Base-by-base conservation (phyloP, 108 stramenopile species). In the Skeletonema costatum region DNA sequence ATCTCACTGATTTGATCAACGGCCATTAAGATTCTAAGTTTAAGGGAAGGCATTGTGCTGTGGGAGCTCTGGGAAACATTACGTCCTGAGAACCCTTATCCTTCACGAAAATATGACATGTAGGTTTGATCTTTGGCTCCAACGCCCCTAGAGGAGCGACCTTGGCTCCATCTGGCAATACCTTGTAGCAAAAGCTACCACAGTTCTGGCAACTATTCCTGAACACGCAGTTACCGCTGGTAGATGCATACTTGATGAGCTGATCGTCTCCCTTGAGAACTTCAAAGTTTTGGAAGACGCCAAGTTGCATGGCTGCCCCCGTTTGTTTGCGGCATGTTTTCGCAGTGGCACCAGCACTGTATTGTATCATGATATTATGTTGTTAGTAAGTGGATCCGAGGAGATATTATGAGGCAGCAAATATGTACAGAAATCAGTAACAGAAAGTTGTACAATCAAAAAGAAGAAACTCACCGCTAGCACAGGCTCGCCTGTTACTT, bases 101-200 rank as follows among this genome's bases (percentile, higher is more conserved):
- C 67, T 68, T 69, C 10, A 78, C 76, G 71, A 83, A 83, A 46
- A 83, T 83, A 60, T 83, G 76, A 67, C 82, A 83, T 13, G 82
- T 78, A 25, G 82, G 82, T 59, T 83, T 83, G 71, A 83, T 66
- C 6, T 46, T 66, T 14, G 32, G 32, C 7, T 56, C 36, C 66
- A 83, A 31, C 39, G 82, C 71, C 16, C 82, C 82, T 16, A 83
- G 67, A 3, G 82, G 82, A 21, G 77, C 82, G 3, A 83, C 82
- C 46, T 71, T 36, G 13, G 68, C 58, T 14, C 62, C 68, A 17
- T 38, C 66, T 13, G 63, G 63, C 50, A 74, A 46, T 14, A 64
- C 25, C 73, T 83, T 83, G 77, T 83, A 83, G 72, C 76, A 77
- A 39, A 83, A 83, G 35, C 60, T 64, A 32, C 82, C 82, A 29